Conservation (phyloP, 192 early-diverging fungal genomes). For the Chytriomyces confervae region DNA sequence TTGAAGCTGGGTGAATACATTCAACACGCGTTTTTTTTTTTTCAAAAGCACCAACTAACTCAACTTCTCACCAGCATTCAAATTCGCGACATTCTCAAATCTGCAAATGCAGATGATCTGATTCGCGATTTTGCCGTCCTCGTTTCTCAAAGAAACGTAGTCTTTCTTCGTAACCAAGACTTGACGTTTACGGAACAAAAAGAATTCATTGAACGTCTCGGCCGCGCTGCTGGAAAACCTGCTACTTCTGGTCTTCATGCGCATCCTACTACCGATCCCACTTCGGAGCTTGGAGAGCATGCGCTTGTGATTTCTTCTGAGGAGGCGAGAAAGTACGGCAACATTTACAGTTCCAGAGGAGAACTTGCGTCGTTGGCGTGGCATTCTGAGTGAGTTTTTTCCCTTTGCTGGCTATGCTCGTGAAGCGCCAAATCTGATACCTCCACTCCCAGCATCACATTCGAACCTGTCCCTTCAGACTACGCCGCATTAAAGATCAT, state of each 20-base stretch:
- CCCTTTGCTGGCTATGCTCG: background rate
- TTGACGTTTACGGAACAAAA: conserved; percentile 61
- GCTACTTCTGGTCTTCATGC: conserved; percentile 23
- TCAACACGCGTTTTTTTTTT: background rate
- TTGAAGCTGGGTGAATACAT: conserved; percentile 49
- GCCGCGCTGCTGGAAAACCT: conserved; percentile 22
- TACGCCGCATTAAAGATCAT: conserved; percentile 57
- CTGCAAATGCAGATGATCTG: conserved; percentile 62
- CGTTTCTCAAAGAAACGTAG: conserved; percentile 71
- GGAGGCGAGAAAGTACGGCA: background rate
- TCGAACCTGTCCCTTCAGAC: conserved; percentile 61
- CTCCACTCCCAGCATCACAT: conserved; percentile 47
- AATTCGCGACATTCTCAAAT: conserved; percentile 40
- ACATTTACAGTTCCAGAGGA: background rate
- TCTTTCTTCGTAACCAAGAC: conserved; percentile 74
- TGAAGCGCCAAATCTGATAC: background rate
- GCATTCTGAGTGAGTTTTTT: conserved; percentile 30
- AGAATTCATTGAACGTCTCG: conserved; percentile 46
- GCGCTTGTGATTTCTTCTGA: conserved; percentile 16
- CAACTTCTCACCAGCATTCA: conserved; percentile 5
- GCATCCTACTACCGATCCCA: conserved; percentile 20
- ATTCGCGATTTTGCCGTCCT: conserved; percentile 66
- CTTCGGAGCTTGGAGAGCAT: conserved; percentile 18
- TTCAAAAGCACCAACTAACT: background rate
- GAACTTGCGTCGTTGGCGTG: conserved; percentile 9